Conservation (phyloP, 208 protist genomes). For the Leishmania major region DNA sequence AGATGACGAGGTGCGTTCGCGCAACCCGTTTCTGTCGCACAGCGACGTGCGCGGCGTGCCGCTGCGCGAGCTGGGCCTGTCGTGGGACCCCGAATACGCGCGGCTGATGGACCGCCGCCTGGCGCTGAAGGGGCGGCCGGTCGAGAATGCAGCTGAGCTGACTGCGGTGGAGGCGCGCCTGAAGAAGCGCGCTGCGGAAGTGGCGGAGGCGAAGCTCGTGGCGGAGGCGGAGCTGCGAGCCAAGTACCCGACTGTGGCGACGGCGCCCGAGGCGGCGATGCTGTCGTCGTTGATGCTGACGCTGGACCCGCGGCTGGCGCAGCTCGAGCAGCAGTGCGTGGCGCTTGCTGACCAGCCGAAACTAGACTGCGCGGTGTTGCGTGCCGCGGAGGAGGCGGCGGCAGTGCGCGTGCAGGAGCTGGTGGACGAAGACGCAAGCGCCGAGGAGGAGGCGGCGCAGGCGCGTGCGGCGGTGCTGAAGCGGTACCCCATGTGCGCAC, state of each 20-base stretch:
- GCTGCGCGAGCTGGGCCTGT: constrained; percentile 45
- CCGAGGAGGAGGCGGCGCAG: too few relatives aligned
- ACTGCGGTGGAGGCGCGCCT: constrained; percentile 28
- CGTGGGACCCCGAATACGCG: constrained; percentile 19
- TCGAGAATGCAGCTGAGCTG: constrained; percentile 23
- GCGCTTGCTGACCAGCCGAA: too few relatives aligned
- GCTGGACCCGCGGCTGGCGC: too few relatives aligned
- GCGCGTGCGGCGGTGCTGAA: too few relatives aligned
- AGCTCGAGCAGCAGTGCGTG: too few relatives aligned
- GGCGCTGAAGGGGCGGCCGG: constrained; percentile 33
- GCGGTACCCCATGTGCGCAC: too few relatives aligned
- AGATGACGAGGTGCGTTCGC: constrained; percentile 49
- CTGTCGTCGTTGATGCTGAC: too few relatives aligned
- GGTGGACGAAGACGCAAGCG: too few relatives aligned
- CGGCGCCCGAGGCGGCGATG: too few relatives aligned
- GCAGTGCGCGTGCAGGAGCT: too few relatives aligned
- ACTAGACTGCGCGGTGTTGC: too few relatives aligned
- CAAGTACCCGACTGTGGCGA: constrained; percentile 19
- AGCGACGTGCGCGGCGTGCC: constrained; percentile 48
- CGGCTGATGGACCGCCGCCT: constrained; percentile 28
- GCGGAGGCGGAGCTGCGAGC: constrained; percentile 18
- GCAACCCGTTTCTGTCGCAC: constrained; percentile 58
- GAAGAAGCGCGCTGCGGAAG: constrained; percentile 20
- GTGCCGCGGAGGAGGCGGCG: too few relatives aligned
- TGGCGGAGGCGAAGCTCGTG: constrained; percentile 30